A percentile compares a stretch with the other conserved stretches of the same genome.
Evolutionary conservation across 805 yeast species (phyloP).

Genomic region (Diddensiella santjacobensis): DNA sequence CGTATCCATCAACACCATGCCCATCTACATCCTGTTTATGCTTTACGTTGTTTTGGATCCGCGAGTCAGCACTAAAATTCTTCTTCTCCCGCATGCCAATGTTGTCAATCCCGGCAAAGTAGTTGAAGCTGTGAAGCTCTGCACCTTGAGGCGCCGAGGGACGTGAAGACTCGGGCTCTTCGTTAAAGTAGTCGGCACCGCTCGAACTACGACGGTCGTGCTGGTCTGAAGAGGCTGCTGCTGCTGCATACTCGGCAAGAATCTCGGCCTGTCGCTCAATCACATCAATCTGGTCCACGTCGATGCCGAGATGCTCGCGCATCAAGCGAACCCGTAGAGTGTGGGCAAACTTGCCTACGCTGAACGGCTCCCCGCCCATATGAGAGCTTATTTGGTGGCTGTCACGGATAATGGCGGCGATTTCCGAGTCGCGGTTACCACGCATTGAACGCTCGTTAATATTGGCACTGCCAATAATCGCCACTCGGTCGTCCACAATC

Average conservation of each 20-base stretch:
- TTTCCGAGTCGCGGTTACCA: slow-evolving; percentile 91
- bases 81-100: slow-evolving; percentile 80
- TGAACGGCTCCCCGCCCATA: slow-evolving; percentile 80
- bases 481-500: slow-evolving; percentile 89
- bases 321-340: slow-evolving; percentile 83
- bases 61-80: slow-evolving; percentile 72
- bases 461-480: slow-evolving; percentile 95
- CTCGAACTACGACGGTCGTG: background rate
- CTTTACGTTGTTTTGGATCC: slow-evolving; percentile 62
- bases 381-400: slow-evolving; percentile 52
- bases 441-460: slow-evolving; percentile 95
- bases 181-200: background rate
- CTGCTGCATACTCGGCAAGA: slow-evolving; percentile 3
- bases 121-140: slow-evolving; percentile 58
- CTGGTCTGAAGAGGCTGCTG: slow-evolving; percentile 9
- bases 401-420: slow-evolving; percentile 86
- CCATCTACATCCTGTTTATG: slow-evolving; percentile 78
- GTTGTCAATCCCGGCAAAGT: slow-evolving; percentile 85
- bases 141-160: background rate
- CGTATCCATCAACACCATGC: slow-evolving; percentile 63
- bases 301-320: slow-evolving; percentile 96
- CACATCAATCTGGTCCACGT: slow-evolving; percentile 77
- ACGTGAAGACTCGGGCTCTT: background rate
- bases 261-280: slow-evolving; percentile 66
- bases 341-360: slow-evolving; percentile 86